Conservation (phyloP, 2,329 filamentous ascomycete genomes). For the Apiospora hydei region DNA sequence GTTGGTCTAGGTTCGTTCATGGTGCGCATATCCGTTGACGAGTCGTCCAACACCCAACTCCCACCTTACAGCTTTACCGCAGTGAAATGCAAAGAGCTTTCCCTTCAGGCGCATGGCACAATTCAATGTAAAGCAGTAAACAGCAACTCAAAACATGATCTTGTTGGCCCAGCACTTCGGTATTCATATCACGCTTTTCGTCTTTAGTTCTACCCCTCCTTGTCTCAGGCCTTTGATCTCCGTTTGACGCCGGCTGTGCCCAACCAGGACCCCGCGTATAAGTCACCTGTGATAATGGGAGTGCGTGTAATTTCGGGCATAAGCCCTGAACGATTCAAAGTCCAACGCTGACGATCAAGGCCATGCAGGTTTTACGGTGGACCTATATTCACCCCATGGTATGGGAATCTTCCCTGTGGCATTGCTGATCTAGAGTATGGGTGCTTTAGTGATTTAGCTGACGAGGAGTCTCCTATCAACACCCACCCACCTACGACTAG, state of each 20-base stretch:
- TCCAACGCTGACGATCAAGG: neutral
- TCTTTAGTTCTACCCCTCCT: neutral
- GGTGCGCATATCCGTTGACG: too few relatives aligned
- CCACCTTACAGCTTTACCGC: neutral
- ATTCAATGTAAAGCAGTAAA: neutral
- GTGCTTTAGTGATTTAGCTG: neutral
- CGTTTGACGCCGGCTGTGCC: constrained; percentile 9
- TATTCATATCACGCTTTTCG: neutral
- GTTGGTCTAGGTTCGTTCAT: too few relatives aligned
- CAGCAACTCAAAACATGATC: neutral
- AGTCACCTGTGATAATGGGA: neutral
- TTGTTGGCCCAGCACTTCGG: neutral
- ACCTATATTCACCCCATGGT: neutral
- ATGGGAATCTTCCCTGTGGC: neutral
- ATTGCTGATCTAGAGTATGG: neutral
- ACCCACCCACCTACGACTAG: neutral
- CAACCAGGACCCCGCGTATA: neutral
- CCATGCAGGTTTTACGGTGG: constrained; percentile 5
- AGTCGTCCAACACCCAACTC: neutral
- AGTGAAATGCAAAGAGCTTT: neutral
- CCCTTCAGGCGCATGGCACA: neutral
- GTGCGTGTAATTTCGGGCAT: neutral
- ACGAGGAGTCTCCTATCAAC: neutral
- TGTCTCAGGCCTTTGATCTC: constrained; percentile 14
- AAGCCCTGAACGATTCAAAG: neutral